Conservation (phyloP, 75 land plant species). For the Sequoiadendron giganteum region DNA sequence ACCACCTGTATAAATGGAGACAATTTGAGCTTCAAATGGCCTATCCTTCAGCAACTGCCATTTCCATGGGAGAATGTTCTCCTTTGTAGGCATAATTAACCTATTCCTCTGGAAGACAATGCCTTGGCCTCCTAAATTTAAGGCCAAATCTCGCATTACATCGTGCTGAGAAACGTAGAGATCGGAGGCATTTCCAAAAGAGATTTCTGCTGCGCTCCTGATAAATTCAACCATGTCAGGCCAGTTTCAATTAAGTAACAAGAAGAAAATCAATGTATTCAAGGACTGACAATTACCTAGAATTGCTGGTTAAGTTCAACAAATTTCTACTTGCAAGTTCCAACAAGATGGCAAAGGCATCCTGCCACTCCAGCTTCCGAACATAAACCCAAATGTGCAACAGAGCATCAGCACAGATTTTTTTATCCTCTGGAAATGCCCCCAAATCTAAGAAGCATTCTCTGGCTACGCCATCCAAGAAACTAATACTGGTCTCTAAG, state of each 20-base stretch:
- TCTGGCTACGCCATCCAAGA: constrained; percentile 24
- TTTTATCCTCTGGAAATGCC: constrained; percentile 56
- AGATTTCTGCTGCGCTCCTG: neutral
- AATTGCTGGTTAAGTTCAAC: constrained; percentile 41
- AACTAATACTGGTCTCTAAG: constrained; percentile 41
- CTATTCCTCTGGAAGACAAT: constrained; percentile 16
- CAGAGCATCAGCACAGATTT: constrained; percentile 48
- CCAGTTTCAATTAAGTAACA: neutral
- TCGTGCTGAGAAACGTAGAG: constrained; percentile 60
- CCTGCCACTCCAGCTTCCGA: constrained; percentile 42
- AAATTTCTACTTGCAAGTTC: constrained; percentile 57
- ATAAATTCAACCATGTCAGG: neutral
- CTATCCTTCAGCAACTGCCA: constrained; percentile 42
- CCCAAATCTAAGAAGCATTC: constrained; percentile 68
- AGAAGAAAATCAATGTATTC: neutral
- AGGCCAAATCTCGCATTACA: constrained; percentile 59
- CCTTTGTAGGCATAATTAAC: constrained; percentile 58
- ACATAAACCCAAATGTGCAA: constrained; percentile 55
- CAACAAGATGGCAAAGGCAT: constrained; percentile 50
- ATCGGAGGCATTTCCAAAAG: constrained; percentile 39
- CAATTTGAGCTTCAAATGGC: constrained; percentile 40
- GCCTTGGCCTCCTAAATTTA: constrained; percentile 25
- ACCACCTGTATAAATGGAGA: neutral
- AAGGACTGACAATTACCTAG: neutral
- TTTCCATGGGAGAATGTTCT: constrained; percentile 42